Evolutionary conservation across 192 early-diverging fungal species (phyloP), one percentile per base, ranked within the genome.

Genomic region (Thamnidium elegans): DNA sequence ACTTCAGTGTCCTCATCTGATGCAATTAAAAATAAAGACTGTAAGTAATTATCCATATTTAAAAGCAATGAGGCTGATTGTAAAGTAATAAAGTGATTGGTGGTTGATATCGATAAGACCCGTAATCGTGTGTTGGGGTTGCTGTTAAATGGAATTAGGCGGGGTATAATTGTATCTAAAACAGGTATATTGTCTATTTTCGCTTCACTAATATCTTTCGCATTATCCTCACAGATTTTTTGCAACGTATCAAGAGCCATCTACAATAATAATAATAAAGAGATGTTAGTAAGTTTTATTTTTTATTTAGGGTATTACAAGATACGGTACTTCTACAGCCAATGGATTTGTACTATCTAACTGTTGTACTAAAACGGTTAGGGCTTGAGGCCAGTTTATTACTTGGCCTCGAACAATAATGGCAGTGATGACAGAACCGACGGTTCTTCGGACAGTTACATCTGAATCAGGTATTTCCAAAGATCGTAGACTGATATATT

Each of bases 191-290:
- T 79, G 71, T 92, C 89, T 44, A 87, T 79, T 47, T 87, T 82
- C 36, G 89, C 85, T 54, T 84, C 74, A 47, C 94, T 88, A 36
- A 99, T 82, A 39, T 91, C 87, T 3, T 74, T 81, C 48, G 88
- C 80, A 53, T 87, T 89, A 68, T 98, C 97, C 71, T 98, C 96
- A 76, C 97, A 98, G 64, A 99, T 91, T 78, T 95, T 97, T 76
- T 84, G 79, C 66, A 99, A 67, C 6, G 92, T 90, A 64, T 87
- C 84, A 71, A 94, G 92, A 6, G 91, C 82, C 48, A 90, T 90
- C 90, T 92, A 66, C 26, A 7, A 52, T 46, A 53, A 31, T 46
- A 53, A 31, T 66, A 34, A n/a, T 32, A 46, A 44, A 43, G 26
- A 26, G 26, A 26, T 26, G 26, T 26, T 26, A 26, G 26, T 1